Base-by-base conservation (phyloP, 495 filamentous ascomycete genomes). In the Jackrogersella minutella region DNA sequence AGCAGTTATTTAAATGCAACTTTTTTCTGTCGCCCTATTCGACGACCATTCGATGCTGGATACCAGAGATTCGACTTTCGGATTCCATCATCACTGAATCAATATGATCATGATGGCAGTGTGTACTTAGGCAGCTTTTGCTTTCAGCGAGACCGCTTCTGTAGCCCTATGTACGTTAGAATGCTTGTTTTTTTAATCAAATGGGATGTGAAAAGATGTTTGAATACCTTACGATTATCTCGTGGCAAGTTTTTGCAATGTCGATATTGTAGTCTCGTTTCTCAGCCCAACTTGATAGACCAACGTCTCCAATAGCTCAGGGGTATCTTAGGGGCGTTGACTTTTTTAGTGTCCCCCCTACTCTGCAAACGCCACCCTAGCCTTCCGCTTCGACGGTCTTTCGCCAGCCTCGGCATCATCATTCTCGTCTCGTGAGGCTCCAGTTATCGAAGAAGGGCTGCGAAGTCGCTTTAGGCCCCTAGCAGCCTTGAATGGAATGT, bases 381-480 rank as follows among this genome's bases (percentile, higher is more conserved):
- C 53, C 5, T 37, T 26, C 9, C 53, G 39, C 21, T 64, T 69
- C 26, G 49, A 6, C n/a, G 55, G 47, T 7, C 9, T 8, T 5
- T 61, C 50, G 7, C 37, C 24, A 22, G 37, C 11, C 30, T 55
- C 39, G 16, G 5, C 24, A 11, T 36, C 49, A 16, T 39, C 21
- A 17, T 1, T 40, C 34, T 22, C 19, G 10, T n/a, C 30, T 43
- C 5, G 11, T 10, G 33, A 19, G 13, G 44, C 41, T 28, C 24
- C 14, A 26, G n/a, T 21, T 6, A 51, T 16, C 3, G 66, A 14
- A 5, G 41, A 28, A 19, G 59, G 41, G 31, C 51, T 65, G 19
- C 5, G 44, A 19, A 37, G 22, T 36, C 71, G 65, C 37, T 74
- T 74, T 1, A 60, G 22, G 8, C 54, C 55, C 39, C 47, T 64